Conservation (phyloP, 345 rosid genomes). For the Brassica napus region DNA sequence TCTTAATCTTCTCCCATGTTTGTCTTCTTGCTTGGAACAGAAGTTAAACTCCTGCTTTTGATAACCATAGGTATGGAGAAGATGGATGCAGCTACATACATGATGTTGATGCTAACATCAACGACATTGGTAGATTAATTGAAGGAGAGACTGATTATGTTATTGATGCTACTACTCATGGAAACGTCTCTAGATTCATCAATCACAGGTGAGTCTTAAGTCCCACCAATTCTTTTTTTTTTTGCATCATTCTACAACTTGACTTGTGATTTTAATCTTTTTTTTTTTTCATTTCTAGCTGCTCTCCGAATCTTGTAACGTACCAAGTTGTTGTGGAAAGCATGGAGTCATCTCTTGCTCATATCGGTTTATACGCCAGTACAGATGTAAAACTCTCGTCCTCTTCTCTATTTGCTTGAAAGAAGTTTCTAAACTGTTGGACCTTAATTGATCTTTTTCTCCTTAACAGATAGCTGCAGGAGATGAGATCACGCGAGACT, state of each 20-base stretch:
- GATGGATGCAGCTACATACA: conserved; percentile 66
- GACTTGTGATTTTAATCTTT: neutral
- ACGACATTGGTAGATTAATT: conserved; percentile 80
- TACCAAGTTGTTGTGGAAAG: conserved; percentile 87
- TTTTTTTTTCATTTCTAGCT: conserved; percentile 51
- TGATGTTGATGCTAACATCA: conserved; percentile 62
- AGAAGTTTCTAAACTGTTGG: neutral
- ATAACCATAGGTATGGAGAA: conserved; percentile 55
- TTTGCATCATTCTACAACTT: neutral
- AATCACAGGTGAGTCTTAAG: conserved; percentile 77
- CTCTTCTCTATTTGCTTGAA: conserved; percentile 24
- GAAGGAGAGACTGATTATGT: conserved; percentile 61
- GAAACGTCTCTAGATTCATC: conserved; percentile 86
- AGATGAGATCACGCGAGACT: conserved; percentile 81
- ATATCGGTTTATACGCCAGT: conserved; percentile 88
- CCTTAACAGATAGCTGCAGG: conserved; percentile 81
- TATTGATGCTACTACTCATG: conserved; percentile 79
- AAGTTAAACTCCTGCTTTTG: neutral
- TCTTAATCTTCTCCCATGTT: neutral
- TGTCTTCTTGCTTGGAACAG: neutral
- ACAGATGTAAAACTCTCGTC: conserved; percentile 69
- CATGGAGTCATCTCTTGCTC: conserved; percentile 79
- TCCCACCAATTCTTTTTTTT: neutral
- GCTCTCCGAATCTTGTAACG: conserved; percentile 79
- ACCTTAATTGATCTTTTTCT: neutral